phyloP scores from a whole-genome alignment of 352 stramenopile species.

The Phytophthora hybrid region DNA sequence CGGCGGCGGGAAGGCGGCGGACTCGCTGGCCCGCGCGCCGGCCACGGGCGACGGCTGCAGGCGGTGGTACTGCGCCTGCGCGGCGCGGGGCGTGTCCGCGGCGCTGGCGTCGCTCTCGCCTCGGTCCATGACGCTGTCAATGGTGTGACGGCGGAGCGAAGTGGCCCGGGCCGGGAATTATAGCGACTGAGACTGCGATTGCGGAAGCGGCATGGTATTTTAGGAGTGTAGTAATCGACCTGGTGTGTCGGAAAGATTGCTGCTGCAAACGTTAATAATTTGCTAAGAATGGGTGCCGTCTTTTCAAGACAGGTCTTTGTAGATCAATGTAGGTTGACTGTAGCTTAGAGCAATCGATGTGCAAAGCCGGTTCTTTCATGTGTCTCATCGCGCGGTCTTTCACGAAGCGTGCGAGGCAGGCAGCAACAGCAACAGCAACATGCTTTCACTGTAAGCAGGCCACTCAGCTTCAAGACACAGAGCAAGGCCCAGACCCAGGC shows the following conservation, averaged over 20 bases:
- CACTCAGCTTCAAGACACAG: too few species aligned
- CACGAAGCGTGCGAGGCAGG: too few species aligned
- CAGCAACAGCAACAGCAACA: too few species aligned
- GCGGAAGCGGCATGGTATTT: slow-evolving; percentile 16
- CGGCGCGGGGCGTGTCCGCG: slow-evolving; percentile 16
- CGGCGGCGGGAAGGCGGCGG: background rate
- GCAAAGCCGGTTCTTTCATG: background rate
- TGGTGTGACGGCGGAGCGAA: background rate
- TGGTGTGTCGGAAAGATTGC: slow-evolving; percentile 18
- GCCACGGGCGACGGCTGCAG: slow-evolving; percentile 33
- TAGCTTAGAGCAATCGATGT: background rate
- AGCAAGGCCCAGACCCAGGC: too few species aligned
- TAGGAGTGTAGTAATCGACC: slow-evolving; percentile 20
- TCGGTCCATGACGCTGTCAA: slow-evolving; percentile 28
- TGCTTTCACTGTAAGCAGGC: too few species aligned
- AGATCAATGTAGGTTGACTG: background rate
- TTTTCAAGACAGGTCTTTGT: background rate
- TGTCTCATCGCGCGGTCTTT: slow-evolving; percentile 15
- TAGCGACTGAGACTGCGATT: slow-evolving; percentile 29
- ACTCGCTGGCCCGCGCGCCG: slow-evolving; percentile 17
- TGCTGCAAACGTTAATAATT: too few species aligned
- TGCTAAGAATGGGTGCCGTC: background rate
- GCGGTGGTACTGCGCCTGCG: slow-evolving; percentile 38
- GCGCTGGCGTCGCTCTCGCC: slow-evolving; percentile 22
- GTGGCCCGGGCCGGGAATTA: slow-evolving; percentile 2